Conservation (phyloP, 352 stramenopile species). For the Hyaloperonospora brassicae region DNA sequence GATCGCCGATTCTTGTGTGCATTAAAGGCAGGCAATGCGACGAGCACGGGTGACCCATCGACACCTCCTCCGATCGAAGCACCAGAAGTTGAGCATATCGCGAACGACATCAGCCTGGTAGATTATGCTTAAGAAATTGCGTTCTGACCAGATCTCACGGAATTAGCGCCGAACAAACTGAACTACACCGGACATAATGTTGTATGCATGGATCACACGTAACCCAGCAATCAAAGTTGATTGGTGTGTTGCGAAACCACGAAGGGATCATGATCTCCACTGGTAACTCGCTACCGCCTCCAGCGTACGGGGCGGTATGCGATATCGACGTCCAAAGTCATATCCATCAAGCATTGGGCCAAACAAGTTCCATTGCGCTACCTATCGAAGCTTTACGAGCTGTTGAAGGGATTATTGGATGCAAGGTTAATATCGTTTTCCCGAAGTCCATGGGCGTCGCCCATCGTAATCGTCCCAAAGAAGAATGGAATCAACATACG, state of each 20-base stretch:
- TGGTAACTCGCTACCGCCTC: slow-evolving; percentile 3
- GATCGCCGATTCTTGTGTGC: too few relatives aligned
- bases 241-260: background rate
- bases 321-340: background rate
- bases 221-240: too few relatives aligned
- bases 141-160: slow-evolving; percentile 1
- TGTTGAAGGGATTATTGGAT: background rate
- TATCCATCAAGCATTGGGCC: background rate
- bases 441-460: too few relatives aligned
- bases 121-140: slow-evolving; percentile 1
- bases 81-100: background rate
- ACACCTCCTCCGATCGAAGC: too few relatives aligned
- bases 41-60: too few relatives aligned
- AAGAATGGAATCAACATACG: slow-evolving; percentile 1
- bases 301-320: background rate
- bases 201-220: too few relatives aligned
- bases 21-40: too few relatives aligned
- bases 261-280: slow-evolving; percentile 4
- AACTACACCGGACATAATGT: too few relatives aligned
- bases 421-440: background rate
- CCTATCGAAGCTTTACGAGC: too few relatives aligned
- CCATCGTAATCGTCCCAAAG: too few relatives aligned
- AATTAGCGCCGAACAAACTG: background rate
- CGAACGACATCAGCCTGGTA: background rate
- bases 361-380: too few relatives aligned